Conservation (phyloP, 371 early-diverging fungal species). For the Mucor saturninus region DNA sequence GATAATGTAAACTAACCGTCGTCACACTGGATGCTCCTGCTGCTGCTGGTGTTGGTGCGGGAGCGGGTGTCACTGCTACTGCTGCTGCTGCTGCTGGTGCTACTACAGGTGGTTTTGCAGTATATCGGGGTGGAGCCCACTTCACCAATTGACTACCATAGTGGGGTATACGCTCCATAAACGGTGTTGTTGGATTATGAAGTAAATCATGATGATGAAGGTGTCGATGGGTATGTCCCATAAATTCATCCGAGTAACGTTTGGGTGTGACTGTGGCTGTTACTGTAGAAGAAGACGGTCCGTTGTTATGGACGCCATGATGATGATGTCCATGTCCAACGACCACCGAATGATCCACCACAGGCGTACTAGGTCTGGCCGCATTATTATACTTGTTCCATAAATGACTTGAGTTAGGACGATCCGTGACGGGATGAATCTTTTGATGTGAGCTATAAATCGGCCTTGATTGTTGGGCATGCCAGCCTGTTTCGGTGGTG, state of each 20-base stretch:
- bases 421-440: slow-evolving; percentile 26
- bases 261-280: not conserved
- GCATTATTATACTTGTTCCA: slow-evolving; percentile 26
- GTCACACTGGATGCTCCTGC: not conserved
- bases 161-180: slow-evolving; percentile 21
- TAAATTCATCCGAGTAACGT: slow-evolving; percentile 11
- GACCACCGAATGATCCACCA: not conserved
- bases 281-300: no score
- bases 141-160: slow-evolving; percentile 28
- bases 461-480: slow-evolving; percentile 16
- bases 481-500: not conserved
- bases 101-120: not conserved
- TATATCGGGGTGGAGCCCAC: slow-evolving; percentile 22
- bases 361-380: slow-evolving; percentile 21
- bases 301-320: not conserved
- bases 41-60: not conserved
- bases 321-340: not conserved
- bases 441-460: slow-evolving; percentile 38
- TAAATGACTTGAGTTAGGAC: slow-evolving; percentile 18
- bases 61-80: not conserved
- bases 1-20: not conserved
- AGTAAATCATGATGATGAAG: not conserved
- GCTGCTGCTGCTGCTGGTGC: not conserved
- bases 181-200: slow-evolving; percentile 11
- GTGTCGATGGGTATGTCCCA: slow-evolving; percentile 4